Percentiles rank a stretch among this genome's conserved stretches.
These are phyloP conservation scores for Colletotrichum sp. DNA, from an alignment of 2,329 filamentous ascomycete species.

Conservation along the genomic window DNA sequence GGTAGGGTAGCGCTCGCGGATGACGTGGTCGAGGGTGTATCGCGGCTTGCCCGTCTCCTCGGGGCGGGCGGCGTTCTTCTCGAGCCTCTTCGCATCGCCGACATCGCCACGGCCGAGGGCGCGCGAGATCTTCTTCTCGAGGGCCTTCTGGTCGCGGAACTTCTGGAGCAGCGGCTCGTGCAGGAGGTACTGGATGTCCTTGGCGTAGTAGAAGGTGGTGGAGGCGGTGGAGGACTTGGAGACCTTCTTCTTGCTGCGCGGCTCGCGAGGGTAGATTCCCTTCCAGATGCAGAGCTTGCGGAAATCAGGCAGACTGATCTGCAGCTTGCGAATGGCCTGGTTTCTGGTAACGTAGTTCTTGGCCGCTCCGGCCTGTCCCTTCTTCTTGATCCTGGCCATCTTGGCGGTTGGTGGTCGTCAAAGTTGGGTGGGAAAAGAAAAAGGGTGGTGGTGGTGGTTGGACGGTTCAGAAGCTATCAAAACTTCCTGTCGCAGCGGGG, in stretches of 20 bases:
- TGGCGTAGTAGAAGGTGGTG: slow-evolving; percentile 90
- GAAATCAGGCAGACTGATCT: slow-evolving; percentile 97
- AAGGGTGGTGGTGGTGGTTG: background rate
- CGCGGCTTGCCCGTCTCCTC: slow-evolving; percentile 91
- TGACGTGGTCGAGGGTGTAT: slow-evolving; percentile 93
- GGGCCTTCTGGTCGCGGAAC: slow-evolving; percentile 95
- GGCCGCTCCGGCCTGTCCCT: slow-evolving; percentile 88
- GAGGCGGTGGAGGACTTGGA: slow-evolving; percentile 88
- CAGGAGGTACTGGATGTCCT: slow-evolving; percentile 97
- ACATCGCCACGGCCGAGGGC: slow-evolving; percentile 93
- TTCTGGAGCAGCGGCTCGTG: slow-evolving; percentile 94
- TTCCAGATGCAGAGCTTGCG: slow-evolving; percentile 99
- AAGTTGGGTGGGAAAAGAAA: slow-evolving; percentile 9
- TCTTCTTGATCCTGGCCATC: slow-evolving; percentile 88
- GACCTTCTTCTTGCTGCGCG: slow-evolving; percentile 95
- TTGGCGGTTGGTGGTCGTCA: slow-evolving; percentile 20
- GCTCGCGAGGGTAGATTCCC: slow-evolving; percentile 97
- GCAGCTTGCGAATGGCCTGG: slow-evolving; percentile 95
- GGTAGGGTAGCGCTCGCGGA: slow-evolving; percentile 97
- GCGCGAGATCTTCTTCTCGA: slow-evolving; percentile 96
- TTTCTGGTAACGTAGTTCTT: slow-evolving; percentile 99
- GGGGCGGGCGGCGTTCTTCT: slow-evolving; percentile 83
- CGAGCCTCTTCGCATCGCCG: slow-evolving; percentile 83
- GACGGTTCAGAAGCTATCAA: slow-evolving; percentile 20
- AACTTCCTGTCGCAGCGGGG: slow-evolving; percentile 33